Conservation (phyloP, 495 filamentous ascomycete species). For the Xylaria curta region DNA sequence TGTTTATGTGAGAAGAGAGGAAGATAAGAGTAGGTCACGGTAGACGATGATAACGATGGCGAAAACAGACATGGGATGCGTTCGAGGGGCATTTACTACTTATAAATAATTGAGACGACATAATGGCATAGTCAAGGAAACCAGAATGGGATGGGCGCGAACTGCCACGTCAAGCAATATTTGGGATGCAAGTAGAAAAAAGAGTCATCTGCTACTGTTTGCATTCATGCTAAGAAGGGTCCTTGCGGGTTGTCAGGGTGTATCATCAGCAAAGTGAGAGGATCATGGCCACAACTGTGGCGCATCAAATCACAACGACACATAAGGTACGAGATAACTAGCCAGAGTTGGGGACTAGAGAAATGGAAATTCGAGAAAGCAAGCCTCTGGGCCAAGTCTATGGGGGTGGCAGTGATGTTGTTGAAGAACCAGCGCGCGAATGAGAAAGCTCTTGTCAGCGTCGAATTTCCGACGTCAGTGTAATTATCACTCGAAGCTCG, state of each 20-base stretch:
- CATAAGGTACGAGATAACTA: background rate
- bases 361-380: slow-evolving; percentile 19
- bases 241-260: background rate
- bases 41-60: background rate
- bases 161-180: slow-evolving; percentile 20
- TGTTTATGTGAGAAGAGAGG: background rate
- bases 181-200: slow-evolving; percentile 23
- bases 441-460: background rate
- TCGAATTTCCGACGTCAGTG: background rate
- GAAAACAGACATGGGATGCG: background rate
- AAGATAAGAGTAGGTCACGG: background rate
- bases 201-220: slow-evolving; percentile 19
- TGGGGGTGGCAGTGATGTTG: slow-evolving; percentile 16
- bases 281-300: background rate
- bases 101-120: background rate
- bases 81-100: background rate
- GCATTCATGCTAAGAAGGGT: slow-evolving; percentile 2
- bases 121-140: background rate
- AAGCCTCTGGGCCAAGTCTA: background rate
- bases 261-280: background rate
- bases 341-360: background rate
- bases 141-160: background rate
- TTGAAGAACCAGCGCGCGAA: background rate
- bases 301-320: slow-evolving; percentile 2
- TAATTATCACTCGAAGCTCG: background rate